A percentile compares a stretch with the other conserved stretches of the same genome.
phyloP scores from a whole-genome alignment of 495 filamentous ascomycete genomes.

The Thozetella sp. region DNA sequence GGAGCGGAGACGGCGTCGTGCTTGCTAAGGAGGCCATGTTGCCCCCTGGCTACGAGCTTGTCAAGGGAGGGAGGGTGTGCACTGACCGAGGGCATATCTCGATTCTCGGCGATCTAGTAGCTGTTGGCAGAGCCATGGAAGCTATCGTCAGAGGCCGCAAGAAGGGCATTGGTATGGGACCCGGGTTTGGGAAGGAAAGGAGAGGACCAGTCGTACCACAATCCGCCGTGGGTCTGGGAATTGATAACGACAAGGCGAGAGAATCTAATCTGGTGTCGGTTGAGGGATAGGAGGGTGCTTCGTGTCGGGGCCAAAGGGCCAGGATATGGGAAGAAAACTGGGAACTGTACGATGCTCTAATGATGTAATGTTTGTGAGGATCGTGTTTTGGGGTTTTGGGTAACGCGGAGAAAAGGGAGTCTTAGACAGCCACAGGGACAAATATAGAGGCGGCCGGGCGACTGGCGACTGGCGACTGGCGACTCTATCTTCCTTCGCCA shows the following conservation, averaged over 20 bases:
- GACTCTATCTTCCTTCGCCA: not conserved
- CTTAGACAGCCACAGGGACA: not conserved
- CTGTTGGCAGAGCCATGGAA: constrained; percentile 71
- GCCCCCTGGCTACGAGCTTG: constrained; percentile 75
- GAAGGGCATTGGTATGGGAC: constrained; percentile 69
- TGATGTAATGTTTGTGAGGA: not conserved
- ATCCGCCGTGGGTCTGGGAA: not conserved
- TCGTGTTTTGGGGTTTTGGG: not conserved
- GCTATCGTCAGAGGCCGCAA: constrained; percentile 66
- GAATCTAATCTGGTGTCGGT: too few relatives aligned
- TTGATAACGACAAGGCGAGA: not conserved
- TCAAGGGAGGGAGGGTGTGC: constrained; percentile 69
- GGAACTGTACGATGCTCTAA: not conserved
- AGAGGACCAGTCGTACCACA: not conserved
- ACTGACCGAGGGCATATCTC: constrained; percentile 87
- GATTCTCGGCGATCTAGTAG: constrained; percentile 82
- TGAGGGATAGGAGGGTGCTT: not conserved
- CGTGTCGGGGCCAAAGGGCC: not conserved
- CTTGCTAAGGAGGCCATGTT: constrained; percentile 85
- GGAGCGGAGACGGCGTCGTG: constrained; percentile 87
- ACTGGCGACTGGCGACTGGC: not conserved
- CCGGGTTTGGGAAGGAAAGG: not conserved
- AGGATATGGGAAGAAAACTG: not conserved
- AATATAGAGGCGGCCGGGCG: not conserved
- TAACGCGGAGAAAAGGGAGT: not conserved